Evolutionary conservation across 108 stramenopile species (phyloP).

Genomic region (Seminavis robusta): DNA sequence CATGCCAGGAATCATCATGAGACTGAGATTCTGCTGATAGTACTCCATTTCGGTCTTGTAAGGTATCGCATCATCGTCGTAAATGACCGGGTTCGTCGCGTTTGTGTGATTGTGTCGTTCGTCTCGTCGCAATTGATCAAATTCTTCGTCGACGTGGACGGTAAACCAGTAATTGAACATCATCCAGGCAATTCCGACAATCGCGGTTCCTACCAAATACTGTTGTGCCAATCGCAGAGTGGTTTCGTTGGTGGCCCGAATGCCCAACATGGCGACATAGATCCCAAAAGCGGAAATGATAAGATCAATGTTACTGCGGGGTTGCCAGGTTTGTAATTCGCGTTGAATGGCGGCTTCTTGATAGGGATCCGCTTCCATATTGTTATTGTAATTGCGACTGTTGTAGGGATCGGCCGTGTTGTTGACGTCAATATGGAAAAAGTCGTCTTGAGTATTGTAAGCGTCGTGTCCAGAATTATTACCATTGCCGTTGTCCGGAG

Average conservation of each 20-base stretch:
- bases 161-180: constrained; percentile 51
- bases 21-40: constrained; percentile 46
- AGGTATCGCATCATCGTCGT: constrained; percentile 2
- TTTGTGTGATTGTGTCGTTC: neutral
- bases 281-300: constrained; percentile 55
- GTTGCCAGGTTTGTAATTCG: no score
- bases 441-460: constrained; percentile 10
- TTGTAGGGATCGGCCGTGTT: constrained; percentile 5
- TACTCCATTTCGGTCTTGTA: constrained; percentile 30
- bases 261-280: constrained; percentile 61
- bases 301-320: no score
- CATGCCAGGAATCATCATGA: constrained; percentile 57
- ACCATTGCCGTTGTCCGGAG: constrained; percentile 15
- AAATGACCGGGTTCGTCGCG: neutral
- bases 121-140: constrained; percentile 11
- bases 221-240: constrained; percentile 47
- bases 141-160: constrained; percentile 18
- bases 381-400: neutral
- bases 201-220: constrained; percentile 50
- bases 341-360: no score
- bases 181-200: constrained; percentile 58
- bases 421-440: constrained; percentile 5
- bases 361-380: no score
- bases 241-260: constrained; percentile 70
- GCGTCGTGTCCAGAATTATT: neutral